phyloP scores from a whole-genome alignment of 2,329 filamentous ascomycete species.

The Beauveria sp. region DNA sequence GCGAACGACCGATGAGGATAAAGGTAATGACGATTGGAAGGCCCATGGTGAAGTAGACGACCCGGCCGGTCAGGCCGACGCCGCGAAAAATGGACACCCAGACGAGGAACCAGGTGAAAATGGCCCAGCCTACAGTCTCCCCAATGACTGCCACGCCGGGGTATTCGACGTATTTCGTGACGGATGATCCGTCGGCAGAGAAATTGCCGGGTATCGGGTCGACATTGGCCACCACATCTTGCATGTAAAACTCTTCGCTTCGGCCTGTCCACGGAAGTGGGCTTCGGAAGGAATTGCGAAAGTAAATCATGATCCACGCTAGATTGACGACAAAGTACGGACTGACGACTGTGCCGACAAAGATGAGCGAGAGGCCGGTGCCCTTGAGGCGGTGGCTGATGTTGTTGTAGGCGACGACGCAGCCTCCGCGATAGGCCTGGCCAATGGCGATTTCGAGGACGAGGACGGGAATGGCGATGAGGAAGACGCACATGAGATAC shows the following conservation, averaged over 20 bases:
- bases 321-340: constrained; percentile 50
- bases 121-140: constrained; percentile 50
- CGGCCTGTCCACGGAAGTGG: constrained; percentile 46
- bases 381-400: constrained; percentile 46
- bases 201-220: constrained; percentile 32
- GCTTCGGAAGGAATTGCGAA: constrained; percentile 45
- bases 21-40: constrained; percentile 49
- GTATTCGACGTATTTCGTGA: constrained; percentile 39
- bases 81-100: constrained; percentile 54
- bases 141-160: constrained; percentile 38
- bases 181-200: constrained; percentile 28
- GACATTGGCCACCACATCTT: constrained; percentile 40
- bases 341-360: constrained; percentile 46
- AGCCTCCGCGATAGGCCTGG: constrained; percentile 50
- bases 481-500: constrained; percentile 45
- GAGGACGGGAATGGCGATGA: constrained; percentile 48
- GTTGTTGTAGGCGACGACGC: constrained; percentile 46
- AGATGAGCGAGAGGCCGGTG: constrained; percentile 42
- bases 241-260: constrained; percentile 44
- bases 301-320: constrained; percentile 53
- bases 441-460: constrained; percentile 62
- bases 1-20: constrained; percentile 45
- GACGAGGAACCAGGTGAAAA: constrained; percentile 52
- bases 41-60: constrained; percentile 56
- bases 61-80: constrained; percentile 48